Percentiles rank a stretch among this genome's conserved stretches.
Conservation (phyloP, 495 filamentous ascomycete genomes). For the Viridothelium virens region DNA sequence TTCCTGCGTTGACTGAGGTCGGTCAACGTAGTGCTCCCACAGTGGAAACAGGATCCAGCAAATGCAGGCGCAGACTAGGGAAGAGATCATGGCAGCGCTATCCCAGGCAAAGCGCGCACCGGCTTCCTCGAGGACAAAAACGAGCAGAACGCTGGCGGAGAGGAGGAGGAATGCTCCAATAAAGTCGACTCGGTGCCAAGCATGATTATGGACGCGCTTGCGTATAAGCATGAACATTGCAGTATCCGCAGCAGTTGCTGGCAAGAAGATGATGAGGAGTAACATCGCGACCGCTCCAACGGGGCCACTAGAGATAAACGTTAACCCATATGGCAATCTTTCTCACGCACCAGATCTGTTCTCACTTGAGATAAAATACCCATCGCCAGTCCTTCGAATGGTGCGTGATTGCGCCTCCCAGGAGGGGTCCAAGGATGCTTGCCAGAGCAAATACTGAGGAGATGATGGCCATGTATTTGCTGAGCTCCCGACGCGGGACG, state of each 20-base stretch:
- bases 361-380: slow-evolving; percentile 30
- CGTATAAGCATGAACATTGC: background rate
- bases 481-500: slow-evolving; percentile 26
- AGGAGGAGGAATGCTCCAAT: background rate
- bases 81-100: no score
- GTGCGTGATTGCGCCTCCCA: slow-evolving; percentile 25
- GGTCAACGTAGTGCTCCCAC: no score
- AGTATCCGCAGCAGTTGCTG: background rate
- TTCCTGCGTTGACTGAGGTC: no score
- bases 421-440: slow-evolving; percentile 27
- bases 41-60: no score
- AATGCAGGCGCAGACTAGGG: no score
- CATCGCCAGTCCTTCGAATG: slow-evolving; percentile 26
- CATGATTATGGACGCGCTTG: background rate
- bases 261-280: slow-evolving; percentile 14
- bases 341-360: no score
- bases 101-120: no score
- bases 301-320: no score
- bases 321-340: no score
- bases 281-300: no score
- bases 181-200: background rate
- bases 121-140: background rate
- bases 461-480: slow-evolving; percentile 32
- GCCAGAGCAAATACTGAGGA: slow-evolving; percentile 26
- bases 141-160: background rate